A percentile compares a stretch with the other conserved stretches of the same genome.
These are phyloP conservation scores for Conticribra weissflogii DNA, from an alignment of 108 stramenopile genomes.

Conservation along the genomic window DNA sequence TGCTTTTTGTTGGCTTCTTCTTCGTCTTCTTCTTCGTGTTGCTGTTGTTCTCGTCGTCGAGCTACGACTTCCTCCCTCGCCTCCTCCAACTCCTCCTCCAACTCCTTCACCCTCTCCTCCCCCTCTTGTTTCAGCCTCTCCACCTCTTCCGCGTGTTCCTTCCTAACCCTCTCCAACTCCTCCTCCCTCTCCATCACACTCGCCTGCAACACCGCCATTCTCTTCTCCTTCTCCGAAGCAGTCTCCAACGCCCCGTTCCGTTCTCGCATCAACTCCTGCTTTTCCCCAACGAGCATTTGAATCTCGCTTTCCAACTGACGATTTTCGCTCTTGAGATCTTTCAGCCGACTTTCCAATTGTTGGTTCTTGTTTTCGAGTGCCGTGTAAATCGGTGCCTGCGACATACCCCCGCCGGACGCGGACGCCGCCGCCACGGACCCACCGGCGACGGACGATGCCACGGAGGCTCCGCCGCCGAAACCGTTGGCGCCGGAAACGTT, in stretches of 20 bases:
- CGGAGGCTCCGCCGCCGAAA: neutral
- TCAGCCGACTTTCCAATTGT: slow-evolving; percentile 6
- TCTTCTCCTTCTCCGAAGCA: neutral
- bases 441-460: neutral
- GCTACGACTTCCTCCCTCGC: neutral
- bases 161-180: slow-evolving; percentile 11
- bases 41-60: too few species aligned
- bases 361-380: slow-evolving; percentile 18
- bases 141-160: neutral
- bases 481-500: neutral
- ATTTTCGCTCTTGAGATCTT: slow-evolving; percentile 40
- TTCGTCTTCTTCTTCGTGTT: too few species aligned
- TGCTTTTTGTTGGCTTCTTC: too few species aligned
- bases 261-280: slow-evolving; percentile 9
- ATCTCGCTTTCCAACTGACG: slow-evolving; percentile 39
- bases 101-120: neutral
- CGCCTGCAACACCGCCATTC: neutral
- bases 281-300: slow-evolving; percentile 40
- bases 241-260: slow-evolving; percentile 12
- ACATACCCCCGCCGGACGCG: too few species aligned
- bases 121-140: slow-evolving; percentile 4
- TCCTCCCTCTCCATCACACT: slow-evolving; percentile 7
- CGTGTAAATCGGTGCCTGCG: too few species aligned
- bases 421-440: neutral
- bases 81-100: neutral